Evolutionary conservation across 2,329 filamentous ascomycete genomes (phyloP).

Genomic region (Ceratocystis variospora): DNA sequence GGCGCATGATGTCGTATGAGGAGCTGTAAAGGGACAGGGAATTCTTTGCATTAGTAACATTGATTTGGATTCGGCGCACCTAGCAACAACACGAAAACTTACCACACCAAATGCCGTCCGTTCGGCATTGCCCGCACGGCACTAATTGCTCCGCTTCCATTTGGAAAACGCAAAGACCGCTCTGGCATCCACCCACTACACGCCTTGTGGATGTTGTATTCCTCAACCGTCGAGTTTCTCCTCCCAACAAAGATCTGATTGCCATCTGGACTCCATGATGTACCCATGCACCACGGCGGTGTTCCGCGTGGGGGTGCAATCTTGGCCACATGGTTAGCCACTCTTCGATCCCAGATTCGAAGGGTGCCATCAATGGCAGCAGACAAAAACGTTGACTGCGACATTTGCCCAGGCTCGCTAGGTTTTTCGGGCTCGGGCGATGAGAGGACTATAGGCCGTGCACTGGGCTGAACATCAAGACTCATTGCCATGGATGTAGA

Average conservation of each 20-base stretch:
- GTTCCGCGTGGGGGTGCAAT: conserved; percentile 61
- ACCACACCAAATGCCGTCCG: conserved; percentile 75
- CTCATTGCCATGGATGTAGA: conserved; percentile 2
- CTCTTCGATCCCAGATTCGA: conserved; percentile 83
- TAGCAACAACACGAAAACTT: conserved; percentile 19
- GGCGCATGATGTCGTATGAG: conserved; percentile 79
- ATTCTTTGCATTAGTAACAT: no score
- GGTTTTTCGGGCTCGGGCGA: conserved; percentile 28
- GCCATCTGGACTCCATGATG: conserved; percentile 90
- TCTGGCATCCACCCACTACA: conserved; percentile 54
- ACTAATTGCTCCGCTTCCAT: conserved; percentile 78
- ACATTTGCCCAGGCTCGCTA: conserved; percentile 44
- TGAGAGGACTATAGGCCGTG: conserved; percentile 12
- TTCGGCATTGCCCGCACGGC: conserved; percentile 85
- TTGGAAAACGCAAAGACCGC: conserved; percentile 73
- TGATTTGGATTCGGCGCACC: no score
- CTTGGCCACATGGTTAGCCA: conserved; percentile 61
- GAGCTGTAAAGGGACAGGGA: conserved; percentile 39
- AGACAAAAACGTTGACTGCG: conserved; percentile 71
- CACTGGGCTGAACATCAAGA: conserved; percentile 6
- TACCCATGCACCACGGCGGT: conserved; percentile 94
- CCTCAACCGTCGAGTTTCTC: conserved; percentile 84
- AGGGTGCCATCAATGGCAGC: conserved; percentile 77
- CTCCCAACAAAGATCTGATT: conserved; percentile 90
- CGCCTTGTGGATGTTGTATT: conserved; percentile 74